These are phyloP conservation scores for Linnemannia hyalina DNA, from an alignment of 192 early-diverging fungal species.

Conservation along the genomic window DNA sequence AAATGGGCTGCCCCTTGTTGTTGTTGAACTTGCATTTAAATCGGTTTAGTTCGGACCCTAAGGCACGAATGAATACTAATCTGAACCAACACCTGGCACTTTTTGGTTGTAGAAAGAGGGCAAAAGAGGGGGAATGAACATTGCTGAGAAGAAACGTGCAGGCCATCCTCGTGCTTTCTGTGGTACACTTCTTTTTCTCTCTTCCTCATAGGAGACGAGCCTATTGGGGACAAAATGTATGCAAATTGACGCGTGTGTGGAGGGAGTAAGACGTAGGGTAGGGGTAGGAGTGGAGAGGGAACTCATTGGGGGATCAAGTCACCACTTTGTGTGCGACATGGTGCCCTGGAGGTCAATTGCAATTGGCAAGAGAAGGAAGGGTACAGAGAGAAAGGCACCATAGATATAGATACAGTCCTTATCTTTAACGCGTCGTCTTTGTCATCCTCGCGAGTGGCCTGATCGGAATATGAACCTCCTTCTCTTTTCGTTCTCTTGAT, in stretches of 20 bases:
- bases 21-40: not conserved
- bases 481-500: no score
- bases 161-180: not conserved
- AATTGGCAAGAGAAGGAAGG: no score
- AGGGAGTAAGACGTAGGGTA: not conserved
- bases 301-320: no score
- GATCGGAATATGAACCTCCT: no score
- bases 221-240: not conserved
- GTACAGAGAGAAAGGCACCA: no score
- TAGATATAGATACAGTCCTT: no score
- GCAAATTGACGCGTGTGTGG: not conserved
- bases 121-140: not conserved
- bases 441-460: no score
- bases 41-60: not conserved
- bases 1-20: not conserved
- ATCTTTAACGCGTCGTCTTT: no score
- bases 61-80: constrained; percentile 46
- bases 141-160: not conserved
- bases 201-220: not conserved
- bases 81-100: constrained; percentile 49
- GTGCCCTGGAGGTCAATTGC: no score
- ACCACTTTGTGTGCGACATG: no score
- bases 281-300: no score
- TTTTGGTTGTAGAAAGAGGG: not conserved
- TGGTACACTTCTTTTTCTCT: not conserved